These are phyloP conservation scores for Perilla frutescens DNA, from an alignment of 257 asterid genomes.

Conservation along the genomic window DNA sequence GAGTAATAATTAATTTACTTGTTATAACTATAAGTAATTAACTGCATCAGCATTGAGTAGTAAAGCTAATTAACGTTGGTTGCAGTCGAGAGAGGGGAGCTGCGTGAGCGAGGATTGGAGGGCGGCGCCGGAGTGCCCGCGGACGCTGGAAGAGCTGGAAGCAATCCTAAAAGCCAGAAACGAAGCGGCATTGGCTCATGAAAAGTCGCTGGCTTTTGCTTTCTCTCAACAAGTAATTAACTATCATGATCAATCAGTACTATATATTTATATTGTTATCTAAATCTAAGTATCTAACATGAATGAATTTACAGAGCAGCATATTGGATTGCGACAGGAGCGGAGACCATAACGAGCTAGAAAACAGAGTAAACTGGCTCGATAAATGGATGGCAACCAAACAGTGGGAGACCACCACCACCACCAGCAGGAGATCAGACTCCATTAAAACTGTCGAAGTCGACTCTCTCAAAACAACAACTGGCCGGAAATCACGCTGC, in stretches of 20 bases:
- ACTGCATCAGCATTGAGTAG: too few relatives aligned
- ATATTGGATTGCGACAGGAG: slow-evolving; percentile 42
- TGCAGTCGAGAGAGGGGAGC: slow-evolving; percentile 75
- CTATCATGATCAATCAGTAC: too few relatives aligned
- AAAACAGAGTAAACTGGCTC: slow-evolving; percentile 59
- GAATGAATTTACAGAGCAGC: slow-evolving; percentile 36
- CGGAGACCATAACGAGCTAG: slow-evolving; percentile 52
- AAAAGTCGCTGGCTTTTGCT: slow-evolving; percentile 68
- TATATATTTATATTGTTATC: too few relatives aligned
- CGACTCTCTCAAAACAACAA: slow-evolving; percentile 51
- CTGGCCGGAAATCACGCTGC: slow-evolving; percentile 60
- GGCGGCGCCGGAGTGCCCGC: slow-evolving; percentile 55
- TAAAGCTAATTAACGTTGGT: too few relatives aligned
- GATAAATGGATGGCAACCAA: slow-evolving; percentile 68
- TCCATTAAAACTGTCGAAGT: slow-evolving; percentile 81
- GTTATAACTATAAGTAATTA: too few relatives aligned
- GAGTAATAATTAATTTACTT: slow-evolving; percentile 39
- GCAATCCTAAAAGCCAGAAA: slow-evolving; percentile 73
- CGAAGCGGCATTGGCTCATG: slow-evolving; percentile 65
- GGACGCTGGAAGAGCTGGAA: slow-evolving; percentile 75
- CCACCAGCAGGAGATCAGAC: slow-evolving; percentile 62
- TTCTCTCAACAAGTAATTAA: slow-evolving; percentile 65
- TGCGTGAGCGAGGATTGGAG: slow-evolving; percentile 69
- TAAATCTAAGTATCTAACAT: too few relatives aligned
- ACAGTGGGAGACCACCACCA: slow-evolving; percentile 62